These are phyloP conservation scores for Capsella bursapastoris DNA, from an alignment of 345 rosid species.

Conservation along the genomic window DNA sequence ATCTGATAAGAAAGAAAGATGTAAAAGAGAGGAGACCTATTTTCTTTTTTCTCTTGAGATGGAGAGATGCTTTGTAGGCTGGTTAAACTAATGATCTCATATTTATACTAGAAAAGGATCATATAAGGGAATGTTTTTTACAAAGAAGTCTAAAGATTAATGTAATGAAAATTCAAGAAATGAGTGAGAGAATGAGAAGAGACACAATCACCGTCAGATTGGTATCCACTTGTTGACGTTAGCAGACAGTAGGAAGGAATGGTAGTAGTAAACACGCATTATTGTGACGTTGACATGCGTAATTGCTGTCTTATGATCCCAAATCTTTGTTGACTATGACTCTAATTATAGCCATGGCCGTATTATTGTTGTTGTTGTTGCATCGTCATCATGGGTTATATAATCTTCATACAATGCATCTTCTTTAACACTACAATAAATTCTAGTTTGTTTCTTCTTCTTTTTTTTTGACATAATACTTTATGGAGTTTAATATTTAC, in stretches of 20 bases:
- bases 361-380: background rate
- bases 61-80: constrained; percentile 3
- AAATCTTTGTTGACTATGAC: background rate
- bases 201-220: constrained; percentile 25
- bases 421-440: background rate
- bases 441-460: too few relatives aligned
- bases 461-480: background rate
- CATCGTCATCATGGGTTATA: background rate
- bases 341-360: background rate
- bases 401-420: background rate
- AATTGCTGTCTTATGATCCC: constrained; percentile 10
- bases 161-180: background rate
- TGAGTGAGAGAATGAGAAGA: background rate
- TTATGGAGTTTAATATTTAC: background rate
- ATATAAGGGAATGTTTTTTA: background rate
- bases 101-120: background rate
- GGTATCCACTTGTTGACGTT: constrained; percentile 23
- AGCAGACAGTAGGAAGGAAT: constrained; percentile 21
- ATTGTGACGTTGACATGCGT: constrained; percentile 39
- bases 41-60: background rate
- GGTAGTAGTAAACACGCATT: constrained; percentile 9
- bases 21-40: background rate
- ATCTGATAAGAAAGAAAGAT: background rate
- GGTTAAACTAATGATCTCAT: background rate
- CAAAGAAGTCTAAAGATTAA: background rate